These are phyloP conservation scores for Phaeomoniella chlamydospora DNA, from an alignment of 2,329 filamentous ascomycete genomes.

Conservation along the genomic window DNA sequence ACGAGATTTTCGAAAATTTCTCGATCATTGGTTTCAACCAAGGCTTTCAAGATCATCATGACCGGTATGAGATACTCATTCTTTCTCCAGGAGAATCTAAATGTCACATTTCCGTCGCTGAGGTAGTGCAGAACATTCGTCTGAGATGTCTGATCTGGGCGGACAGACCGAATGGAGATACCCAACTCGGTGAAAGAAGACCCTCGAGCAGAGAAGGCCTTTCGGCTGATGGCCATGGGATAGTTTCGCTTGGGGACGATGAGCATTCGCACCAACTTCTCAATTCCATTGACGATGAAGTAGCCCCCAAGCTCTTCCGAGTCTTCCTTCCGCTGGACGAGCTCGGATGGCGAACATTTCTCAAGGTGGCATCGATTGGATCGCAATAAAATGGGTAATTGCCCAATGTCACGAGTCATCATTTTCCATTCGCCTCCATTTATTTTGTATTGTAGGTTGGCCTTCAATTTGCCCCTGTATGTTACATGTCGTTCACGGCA, in stretches of 20 bases:
- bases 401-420: slow-evolving; percentile 70
- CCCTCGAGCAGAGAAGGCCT: slow-evolving; percentile 79
- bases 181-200: slow-evolving; percentile 77
- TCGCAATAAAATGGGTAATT: slow-evolving; percentile 87
- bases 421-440: slow-evolving; percentile 79
- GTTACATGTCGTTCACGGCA: slow-evolving; percentile 87
- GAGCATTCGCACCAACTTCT: slow-evolving; percentile 89
- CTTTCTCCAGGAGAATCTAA: slow-evolving; percentile 96
- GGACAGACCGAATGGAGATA: slow-evolving; percentile 80
- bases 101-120: slow-evolving; percentile 87
- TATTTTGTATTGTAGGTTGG: slow-evolving; percentile 69
- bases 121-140: slow-evolving; percentile 96
- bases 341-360: slow-evolving; percentile 63
- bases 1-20: slow-evolving; percentile 94
- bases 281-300: slow-evolving; percentile 94
- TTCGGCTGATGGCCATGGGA: slow-evolving; percentile 83
- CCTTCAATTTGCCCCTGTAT: slow-evolving; percentile 76
- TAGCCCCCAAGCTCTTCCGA: slow-evolving; percentile 93
- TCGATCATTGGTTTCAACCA: slow-evolving; percentile 89
- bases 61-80: slow-evolving; percentile 92
- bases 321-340: slow-evolving; percentile 84
- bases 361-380: slow-evolving; percentile 86
- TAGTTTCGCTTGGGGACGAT: slow-evolving; percentile 85
- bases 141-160: slow-evolving; percentile 95
- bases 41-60: slow-evolving; percentile 91